phyloP scores from a whole-genome alignment of 441 rosid species.

The Codiaeum variegatum region DNA sequence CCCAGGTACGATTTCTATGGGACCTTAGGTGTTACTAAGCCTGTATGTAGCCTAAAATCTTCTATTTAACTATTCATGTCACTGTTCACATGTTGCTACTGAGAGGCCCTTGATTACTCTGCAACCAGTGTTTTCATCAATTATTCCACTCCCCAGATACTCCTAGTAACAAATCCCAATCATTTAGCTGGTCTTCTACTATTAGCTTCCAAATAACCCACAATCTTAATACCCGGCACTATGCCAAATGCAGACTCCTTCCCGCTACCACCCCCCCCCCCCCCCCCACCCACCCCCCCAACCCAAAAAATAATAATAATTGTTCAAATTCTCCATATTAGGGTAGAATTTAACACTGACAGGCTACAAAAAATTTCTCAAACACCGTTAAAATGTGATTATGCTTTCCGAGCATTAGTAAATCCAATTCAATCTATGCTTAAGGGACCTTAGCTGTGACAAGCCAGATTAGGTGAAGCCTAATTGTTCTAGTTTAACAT shows the following conservation, averaged over 20 bases:
- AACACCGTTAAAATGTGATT: neutral
- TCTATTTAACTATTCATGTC: neutral
- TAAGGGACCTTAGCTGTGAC: too few species aligned
- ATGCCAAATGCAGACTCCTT: neutral
- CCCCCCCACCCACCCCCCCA: too few species aligned
- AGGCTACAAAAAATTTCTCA: neutral
- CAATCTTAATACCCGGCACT: neutral
- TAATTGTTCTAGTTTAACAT: neutral
- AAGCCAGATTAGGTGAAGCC: too few species aligned
- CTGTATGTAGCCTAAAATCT: too few species aligned
- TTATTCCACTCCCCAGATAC: neutral
- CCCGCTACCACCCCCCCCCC: too few species aligned
- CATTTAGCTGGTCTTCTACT: neutral
- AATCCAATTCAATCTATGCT: neutral
- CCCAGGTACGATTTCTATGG: too few species aligned
- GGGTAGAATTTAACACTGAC: neutral
- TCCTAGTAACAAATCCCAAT: neutral
- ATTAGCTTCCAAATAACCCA: neutral
- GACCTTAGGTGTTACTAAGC: too few species aligned
- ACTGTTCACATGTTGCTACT: neutral
- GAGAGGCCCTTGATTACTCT: neutral
- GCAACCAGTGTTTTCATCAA: neutral
- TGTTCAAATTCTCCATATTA: neutral
- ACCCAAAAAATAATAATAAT: too few species aligned
- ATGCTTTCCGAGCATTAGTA: neutral